A percentile compares a stretch with the other conserved stretches of the same genome.
Evolutionary conservation across 148 eudicot species (phyloP).

Genomic region (Nepenthes gracilis): DNA sequence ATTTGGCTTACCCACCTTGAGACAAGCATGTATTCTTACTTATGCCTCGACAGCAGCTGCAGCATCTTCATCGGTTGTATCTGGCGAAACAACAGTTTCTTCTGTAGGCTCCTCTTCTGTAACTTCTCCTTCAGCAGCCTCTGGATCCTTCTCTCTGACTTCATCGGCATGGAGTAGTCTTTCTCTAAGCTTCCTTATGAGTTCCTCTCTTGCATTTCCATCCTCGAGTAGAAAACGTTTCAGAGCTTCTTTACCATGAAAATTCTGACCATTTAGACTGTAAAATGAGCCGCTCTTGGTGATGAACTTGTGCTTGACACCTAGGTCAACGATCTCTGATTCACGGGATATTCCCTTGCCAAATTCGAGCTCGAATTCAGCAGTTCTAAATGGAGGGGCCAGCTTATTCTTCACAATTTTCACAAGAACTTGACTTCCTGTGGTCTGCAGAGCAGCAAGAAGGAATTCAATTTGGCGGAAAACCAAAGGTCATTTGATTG

Average conservation of each 20-base stretch:
- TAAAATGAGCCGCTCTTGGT: constrained; percentile 32
- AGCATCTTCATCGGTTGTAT: constrained; percentile 51
- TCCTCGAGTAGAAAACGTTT: constrained; percentile 44
- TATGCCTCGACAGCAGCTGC: constrained; percentile 17
- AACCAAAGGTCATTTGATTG: too few relatives aligned
- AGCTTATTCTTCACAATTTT: constrained; percentile 94
- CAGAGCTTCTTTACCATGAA: constrained; percentile 57
- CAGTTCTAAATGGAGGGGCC: constrained; percentile 82
- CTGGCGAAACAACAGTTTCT: constrained; percentile 25
- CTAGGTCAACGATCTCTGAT: constrained; percentile 60
- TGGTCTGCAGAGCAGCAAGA: constrained; percentile 31
- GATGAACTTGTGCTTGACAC: constrained; percentile 63
- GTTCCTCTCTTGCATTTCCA: constrained; percentile 34
- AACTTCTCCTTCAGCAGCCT: constrained; percentile 13
- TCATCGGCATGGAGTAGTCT: constrained; percentile 32
- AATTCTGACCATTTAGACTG: constrained; percentile 24
- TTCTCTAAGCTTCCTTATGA: constrained; percentile 40
- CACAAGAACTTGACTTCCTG: constrained; percentile 71
- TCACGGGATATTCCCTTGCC: constrained; percentile 78
- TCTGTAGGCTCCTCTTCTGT: constrained; percentile 18
- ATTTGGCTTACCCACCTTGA: neutral
- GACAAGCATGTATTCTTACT: neutral
- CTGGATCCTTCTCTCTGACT: constrained; percentile 18
- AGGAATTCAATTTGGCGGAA: neutral
- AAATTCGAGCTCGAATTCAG: constrained; percentile 79